phyloP scores from a whole-genome alignment of 208 protist species.

The Trypanosoma theileri region DNA sequence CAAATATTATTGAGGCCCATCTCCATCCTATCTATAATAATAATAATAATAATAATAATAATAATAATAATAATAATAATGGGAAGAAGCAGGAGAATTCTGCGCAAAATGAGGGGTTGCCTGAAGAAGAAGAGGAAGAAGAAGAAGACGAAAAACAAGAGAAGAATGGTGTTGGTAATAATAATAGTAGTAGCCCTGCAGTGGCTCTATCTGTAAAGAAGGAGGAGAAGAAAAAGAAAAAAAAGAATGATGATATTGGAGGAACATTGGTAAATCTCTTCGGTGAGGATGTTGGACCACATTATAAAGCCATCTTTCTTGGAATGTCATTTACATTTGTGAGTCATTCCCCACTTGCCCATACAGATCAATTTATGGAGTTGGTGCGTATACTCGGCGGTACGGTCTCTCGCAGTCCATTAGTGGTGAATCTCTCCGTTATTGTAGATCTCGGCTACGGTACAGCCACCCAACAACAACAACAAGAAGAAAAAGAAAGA shows the following conservation, averaged over 20 bases:
- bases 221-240: neutral
- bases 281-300: conserved; percentile 34
- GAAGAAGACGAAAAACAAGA: no score
- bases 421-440: conserved; percentile 40
- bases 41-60: neutral
- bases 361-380: conserved; percentile 46
- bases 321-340: conserved; percentile 45
- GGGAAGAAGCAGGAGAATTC: neutral
- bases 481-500: neutral
- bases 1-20: conserved; percentile 30
- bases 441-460: conserved; percentile 47
- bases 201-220: no score
- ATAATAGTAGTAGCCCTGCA: neutral
- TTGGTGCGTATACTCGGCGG: conserved; percentile 68
- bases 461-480: neutral
- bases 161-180: no score
- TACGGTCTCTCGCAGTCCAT: conserved; percentile 45
- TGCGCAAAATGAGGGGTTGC: neutral
- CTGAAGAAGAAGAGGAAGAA: no score
- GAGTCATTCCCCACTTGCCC: conserved; percentile 17
- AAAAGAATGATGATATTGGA: conserved; percentile 1
- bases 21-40: conserved; percentile 12
- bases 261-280: conserved; percentile 13
- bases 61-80: conserved; percentile 4
- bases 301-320: conserved; percentile 59